These are phyloP conservation scores for Nigrospora sphaerica DNA, from an alignment of 2,329 filamentous ascomycete species.

Conservation along the genomic window DNA sequence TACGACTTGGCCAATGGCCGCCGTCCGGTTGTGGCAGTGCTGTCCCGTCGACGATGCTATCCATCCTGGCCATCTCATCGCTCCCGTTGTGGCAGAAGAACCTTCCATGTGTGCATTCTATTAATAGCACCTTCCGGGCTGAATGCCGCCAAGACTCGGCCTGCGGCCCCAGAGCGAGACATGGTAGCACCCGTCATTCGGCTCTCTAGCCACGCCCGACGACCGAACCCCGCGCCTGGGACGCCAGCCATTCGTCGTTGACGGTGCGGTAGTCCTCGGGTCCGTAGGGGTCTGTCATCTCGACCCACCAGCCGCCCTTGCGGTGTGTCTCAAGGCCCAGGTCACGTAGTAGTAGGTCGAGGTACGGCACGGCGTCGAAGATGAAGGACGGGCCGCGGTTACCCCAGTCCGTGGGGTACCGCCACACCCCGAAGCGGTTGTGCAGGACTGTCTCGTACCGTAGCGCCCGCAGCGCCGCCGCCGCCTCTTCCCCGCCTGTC, in stretches of 20 bases:
- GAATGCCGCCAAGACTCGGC: no score
- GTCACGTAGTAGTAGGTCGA: slow-evolving; percentile 62
- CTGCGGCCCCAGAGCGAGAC: no score
- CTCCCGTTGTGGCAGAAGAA: no score
- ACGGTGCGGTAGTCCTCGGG: slow-evolving; percentile 50
- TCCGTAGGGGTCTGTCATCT: slow-evolving; percentile 50
- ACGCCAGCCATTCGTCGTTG: slow-evolving; percentile 40
- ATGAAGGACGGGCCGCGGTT: slow-evolving; percentile 60
- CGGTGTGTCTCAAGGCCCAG: slow-evolving; percentile 51
- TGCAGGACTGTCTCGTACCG: slow-evolving; percentile 54
- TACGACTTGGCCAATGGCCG: no score
- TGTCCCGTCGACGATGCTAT: no score
- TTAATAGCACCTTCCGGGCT: no score
- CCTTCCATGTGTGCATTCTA: no score
- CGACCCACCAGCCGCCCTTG: slow-evolving; percentile 44
- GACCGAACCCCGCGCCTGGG: no score
- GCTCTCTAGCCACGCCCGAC: no score
- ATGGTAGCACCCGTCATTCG: no score
- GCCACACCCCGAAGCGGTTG: slow-evolving; percentile 62
- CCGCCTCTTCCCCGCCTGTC: slow-evolving; percentile 10
- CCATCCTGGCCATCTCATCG: no score
- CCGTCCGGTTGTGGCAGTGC: no score
- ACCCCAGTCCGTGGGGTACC: slow-evolving; percentile 61
- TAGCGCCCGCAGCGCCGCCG: slow-evolving; percentile 32
- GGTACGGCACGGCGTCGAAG: slow-evolving; percentile 69